Conservation (phyloP, 1,284 basidiomycete genomes). For the Lignosus rhinocerotis region DNA sequence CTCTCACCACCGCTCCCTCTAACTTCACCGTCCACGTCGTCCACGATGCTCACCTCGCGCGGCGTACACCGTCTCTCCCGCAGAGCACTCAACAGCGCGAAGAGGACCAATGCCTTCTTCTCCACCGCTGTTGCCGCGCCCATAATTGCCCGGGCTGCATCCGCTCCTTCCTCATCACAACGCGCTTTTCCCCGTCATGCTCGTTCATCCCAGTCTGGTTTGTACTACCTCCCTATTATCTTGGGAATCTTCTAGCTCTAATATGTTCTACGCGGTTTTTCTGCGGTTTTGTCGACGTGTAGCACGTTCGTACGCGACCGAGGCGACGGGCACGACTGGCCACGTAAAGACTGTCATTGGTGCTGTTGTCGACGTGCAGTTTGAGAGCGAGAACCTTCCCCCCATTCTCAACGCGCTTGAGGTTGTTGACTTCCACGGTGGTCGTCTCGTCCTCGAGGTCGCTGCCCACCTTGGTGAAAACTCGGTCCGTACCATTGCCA, state of each 20-base stretch:
- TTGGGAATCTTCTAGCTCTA: slow-evolving; percentile 7
- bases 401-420: slow-evolving; percentile 98
- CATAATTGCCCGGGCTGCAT: slow-evolving; percentile 38
- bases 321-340: slow-evolving; percentile 72
- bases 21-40: slow-evolving; percentile 35
- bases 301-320: slow-evolving; percentile 91
- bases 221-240: slow-evolving; percentile 25
- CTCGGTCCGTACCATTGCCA: slow-evolving; percentile 96
- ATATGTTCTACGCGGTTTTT: slow-evolving; percentile 22
- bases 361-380: slow-evolving; percentile 99
- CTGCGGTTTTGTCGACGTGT: slow-evolving; percentile 29
- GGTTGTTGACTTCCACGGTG: slow-evolving; percentile 90
- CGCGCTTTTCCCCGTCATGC: slow-evolving; percentile 44
- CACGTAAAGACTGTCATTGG: slow-evolving; percentile 94
- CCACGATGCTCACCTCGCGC: slow-evolving; percentile 76
- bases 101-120: slow-evolving; percentile 75
- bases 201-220: slow-evolving; percentile 46
- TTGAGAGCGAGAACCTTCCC: slow-evolving; percentile 87
- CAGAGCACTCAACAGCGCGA: slow-evolving; percentile 73
- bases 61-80: slow-evolving; percentile 81
- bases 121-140: slow-evolving; percentile 59
- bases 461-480: slow-evolving; percentile 98
- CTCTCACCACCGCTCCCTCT: slow-evolving; percentile 30
- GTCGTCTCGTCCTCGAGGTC: slow-evolving; percentile 94
- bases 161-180: slow-evolving; percentile 36